Evolutionary conservation across 148 eudicot genomes (phyloP).

Genomic region (Vaccinium darrowii): DNA sequence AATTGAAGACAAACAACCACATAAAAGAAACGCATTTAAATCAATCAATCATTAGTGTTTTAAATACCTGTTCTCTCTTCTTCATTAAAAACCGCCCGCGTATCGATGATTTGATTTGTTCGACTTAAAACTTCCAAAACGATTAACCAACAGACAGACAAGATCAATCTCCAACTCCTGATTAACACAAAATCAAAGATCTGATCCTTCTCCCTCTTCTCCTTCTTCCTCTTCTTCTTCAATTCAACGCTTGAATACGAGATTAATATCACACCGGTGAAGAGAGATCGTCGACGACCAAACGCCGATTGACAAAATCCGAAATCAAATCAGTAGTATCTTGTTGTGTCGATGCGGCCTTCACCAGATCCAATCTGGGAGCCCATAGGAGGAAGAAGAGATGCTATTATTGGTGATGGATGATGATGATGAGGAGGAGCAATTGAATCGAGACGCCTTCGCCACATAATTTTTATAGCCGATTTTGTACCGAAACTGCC

Average conservation of each 20-base stretch:
- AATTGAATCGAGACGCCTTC: neutral
- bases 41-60: conserved; percentile 16
- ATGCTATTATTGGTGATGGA: neutral
- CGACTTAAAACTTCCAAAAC: neutral
- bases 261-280: neutral
- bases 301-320: neutral
- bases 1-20: conserved; percentile 8
- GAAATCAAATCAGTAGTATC: neutral
- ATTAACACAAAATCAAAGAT: neutral
- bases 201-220: neutral
- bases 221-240: neutral
- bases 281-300: neutral
- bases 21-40: conserved; percentile 3
- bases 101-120: conserved; percentile 2
- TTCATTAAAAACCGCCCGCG: conserved; percentile 6
- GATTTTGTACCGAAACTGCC: neutral
- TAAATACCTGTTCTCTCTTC: conserved; percentile 19
- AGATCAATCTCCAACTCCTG: conserved; percentile 5
- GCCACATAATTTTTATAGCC: conserved; percentile 1
- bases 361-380: neutral
- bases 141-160: neutral
- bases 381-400: neutral
- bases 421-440: neutral
- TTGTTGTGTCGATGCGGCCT: neutral
- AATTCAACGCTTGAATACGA: neutral